These are phyloP conservation scores for Diaporthe capsici DNA, from an alignment of 2,329 filamentous ascomycete species.

Conservation along the genomic window DNA sequence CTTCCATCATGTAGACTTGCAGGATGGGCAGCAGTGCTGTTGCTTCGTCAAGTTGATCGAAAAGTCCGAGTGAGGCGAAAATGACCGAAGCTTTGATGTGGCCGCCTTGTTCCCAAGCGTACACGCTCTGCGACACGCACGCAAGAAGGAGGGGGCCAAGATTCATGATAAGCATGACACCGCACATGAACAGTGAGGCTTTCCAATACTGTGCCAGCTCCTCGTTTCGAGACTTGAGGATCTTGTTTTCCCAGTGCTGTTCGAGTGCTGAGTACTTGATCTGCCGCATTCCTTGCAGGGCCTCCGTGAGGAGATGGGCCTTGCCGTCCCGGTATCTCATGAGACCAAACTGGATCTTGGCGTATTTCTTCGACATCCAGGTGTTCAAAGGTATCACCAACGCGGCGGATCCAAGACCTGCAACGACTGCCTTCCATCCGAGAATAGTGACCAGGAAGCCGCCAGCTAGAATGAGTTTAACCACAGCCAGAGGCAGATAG, in stretches of 20 bases:
- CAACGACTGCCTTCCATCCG: conserved; percentile 51
- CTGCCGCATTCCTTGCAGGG: conserved; percentile 55
- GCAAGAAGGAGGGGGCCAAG: conserved; percentile 52
- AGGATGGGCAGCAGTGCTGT: conserved; percentile 51
- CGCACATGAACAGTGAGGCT: conserved; percentile 49
- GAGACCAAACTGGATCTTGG: conserved; percentile 50
- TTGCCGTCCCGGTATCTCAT: conserved; percentile 55
- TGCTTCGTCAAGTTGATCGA: conserved; percentile 53
- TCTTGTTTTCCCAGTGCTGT: conserved; percentile 52
- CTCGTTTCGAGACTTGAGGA: conserved; percentile 51
- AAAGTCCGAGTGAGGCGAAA: conserved; percentile 53
- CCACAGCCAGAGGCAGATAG: conserved; percentile 52
- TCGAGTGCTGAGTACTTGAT: conserved; percentile 56
- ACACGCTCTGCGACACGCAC: conserved; percentile 50
- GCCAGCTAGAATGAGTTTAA: conserved; percentile 52
- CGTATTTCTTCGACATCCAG: conserved; percentile 50
- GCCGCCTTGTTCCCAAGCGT: conserved; percentile 50
- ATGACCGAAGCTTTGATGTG: conserved; percentile 53
- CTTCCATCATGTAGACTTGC: conserved; percentile 53
- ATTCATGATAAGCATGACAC: conserved; percentile 50
- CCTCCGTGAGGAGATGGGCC: conserved; percentile 53
- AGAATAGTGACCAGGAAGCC: conserved; percentile 50
- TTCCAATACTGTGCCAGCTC: conserved; percentile 54
- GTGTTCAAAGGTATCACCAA: conserved; percentile 50
- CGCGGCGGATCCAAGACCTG: conserved; percentile 48